Evolutionary conservation across 495 filamentous ascomycete genomes (phyloP).

Genomic region (Penicillium flavigenum): DNA sequence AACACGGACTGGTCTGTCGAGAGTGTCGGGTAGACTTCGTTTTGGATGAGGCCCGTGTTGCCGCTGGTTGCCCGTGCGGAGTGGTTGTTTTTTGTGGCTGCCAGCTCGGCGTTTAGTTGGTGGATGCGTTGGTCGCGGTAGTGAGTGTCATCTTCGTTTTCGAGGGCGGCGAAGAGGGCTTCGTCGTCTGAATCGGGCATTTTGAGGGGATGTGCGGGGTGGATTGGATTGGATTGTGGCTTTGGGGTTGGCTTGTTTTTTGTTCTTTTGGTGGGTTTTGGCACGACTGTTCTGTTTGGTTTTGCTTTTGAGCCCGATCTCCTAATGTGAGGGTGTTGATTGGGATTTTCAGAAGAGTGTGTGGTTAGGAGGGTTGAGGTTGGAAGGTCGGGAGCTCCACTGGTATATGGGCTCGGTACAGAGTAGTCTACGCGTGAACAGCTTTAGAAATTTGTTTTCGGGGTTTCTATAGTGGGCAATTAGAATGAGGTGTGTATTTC

Average conservation of each 20-base stretch:
- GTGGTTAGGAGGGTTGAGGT: conserved; percentile 11
- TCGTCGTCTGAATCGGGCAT: conserved; percentile 60
- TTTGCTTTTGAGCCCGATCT: not conserved
- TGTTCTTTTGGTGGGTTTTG: not conserved
- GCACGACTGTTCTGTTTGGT: not conserved
- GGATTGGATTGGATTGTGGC: not conserved
- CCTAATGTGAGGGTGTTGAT: not conserved
- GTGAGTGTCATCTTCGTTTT: conserved; percentile 59
- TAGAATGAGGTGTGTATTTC: not conserved
- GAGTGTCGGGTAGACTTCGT: conserved; percentile 57
- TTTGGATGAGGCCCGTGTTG: conserved; percentile 27
- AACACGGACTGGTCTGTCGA: conserved; percentile 65
- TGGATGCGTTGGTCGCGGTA: conserved; percentile 71
- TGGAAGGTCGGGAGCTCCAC: conserved; percentile 13
- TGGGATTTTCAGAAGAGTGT: conserved; percentile 9
- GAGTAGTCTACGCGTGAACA: conserved; percentile 2
- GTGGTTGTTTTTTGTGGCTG: conserved; percentile 42
- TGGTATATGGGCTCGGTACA: conserved; percentile 8
- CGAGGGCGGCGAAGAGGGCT: conserved; percentile 67
- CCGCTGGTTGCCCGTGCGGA: conserved; percentile 24
- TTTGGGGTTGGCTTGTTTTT: not conserved
- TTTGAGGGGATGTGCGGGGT: conserved; percentile 25
- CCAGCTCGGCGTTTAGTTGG: conserved; percentile 65
- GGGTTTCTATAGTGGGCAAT: not conserved
- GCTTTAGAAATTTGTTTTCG: not conserved